Evolutionary conservation across 1,139 yeast species (phyloP).

Genomic region (Geotrichum reessii): DNA sequence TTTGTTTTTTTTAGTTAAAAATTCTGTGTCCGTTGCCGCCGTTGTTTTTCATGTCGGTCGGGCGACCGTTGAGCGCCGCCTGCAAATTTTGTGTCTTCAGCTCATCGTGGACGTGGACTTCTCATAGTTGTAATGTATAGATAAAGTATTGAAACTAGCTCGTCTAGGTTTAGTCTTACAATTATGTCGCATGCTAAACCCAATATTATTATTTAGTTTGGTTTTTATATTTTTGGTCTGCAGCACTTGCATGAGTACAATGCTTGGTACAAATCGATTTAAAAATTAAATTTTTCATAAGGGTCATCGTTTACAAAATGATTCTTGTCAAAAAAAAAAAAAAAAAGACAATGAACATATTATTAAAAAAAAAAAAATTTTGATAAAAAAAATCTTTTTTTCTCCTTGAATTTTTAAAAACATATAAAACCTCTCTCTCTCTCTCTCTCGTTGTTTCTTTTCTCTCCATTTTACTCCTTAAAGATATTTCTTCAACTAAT

Average conservation of each 20-base stretch:
- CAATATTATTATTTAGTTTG: too few relatives aligned
- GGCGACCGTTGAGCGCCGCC: neutral
- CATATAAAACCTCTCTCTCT: too few relatives aligned
- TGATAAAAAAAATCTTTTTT: neutral
- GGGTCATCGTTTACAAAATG: neutral
- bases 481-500: too few relatives aligned
- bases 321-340: neutral
- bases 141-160: neutral
- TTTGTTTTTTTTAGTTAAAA: too few relatives aligned
- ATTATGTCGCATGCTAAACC: neutral
- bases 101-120: neutral
- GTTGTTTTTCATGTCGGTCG: neutral
- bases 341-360: neutral
- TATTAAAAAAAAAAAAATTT: neutral
- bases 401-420: too few relatives aligned
- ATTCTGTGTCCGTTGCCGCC: neutral
- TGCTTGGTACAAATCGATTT: neutral
- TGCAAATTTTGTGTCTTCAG: neutral
- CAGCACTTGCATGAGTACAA: neutral
- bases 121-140: neutral
- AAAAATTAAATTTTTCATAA: neutral
- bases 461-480: neutral
- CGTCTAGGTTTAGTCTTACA: neutral
- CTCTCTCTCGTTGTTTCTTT: neutral
- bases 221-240: neutral